phyloP scores from a whole-genome alignment of 352 stramenopile genomes.

The Phytopythium kandeliae region DNA sequence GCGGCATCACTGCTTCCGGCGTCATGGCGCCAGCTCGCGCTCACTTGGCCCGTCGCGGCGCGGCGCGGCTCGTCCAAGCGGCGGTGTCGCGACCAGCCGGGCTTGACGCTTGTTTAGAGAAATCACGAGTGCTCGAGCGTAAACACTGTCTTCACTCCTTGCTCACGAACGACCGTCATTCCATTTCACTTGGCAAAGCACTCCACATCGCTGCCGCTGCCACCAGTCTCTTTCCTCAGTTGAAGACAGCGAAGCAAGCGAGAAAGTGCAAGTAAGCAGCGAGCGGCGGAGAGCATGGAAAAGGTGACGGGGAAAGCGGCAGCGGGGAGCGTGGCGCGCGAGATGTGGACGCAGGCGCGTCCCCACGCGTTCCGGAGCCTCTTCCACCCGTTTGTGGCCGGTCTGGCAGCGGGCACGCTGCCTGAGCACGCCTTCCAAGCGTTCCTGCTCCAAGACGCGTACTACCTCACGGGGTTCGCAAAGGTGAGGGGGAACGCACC shows the following conservation, averaged over 20 bases:
- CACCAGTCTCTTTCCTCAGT: background rate
- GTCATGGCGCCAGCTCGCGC: slow-evolving; percentile 16
- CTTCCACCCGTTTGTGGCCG: slow-evolving; percentile 50
- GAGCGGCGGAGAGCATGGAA: background rate
- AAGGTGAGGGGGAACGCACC: slow-evolving; percentile 9
- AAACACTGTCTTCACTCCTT: too few species aligned
- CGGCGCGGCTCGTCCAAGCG: too few species aligned
- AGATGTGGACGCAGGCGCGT: slow-evolving; percentile 29
- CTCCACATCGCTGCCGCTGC: too few species aligned
- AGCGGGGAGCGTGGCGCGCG: background rate
- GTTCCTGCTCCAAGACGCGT: slow-evolving; percentile 54
- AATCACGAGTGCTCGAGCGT: too few species aligned
- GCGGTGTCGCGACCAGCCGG: background rate
- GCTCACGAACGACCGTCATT: too few species aligned
- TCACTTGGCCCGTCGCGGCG: too few species aligned
- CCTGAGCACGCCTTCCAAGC: slow-evolving; percentile 24
- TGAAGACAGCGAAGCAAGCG: background rate
- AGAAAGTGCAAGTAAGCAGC: background rate
- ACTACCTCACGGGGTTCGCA: slow-evolving; percentile 43
- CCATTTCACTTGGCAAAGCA: too few species aligned
- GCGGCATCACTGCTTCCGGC: slow-evolving; percentile 11
- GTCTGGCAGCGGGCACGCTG: slow-evolving; percentile 28
- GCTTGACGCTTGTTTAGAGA: too few species aligned
- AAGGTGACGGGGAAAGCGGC: background rate
- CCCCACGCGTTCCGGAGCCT: slow-evolving; percentile 25